Evolutionary conservation across 257 asterid species (phyloP).

Genomic region (Solanum okadae): DNA sequence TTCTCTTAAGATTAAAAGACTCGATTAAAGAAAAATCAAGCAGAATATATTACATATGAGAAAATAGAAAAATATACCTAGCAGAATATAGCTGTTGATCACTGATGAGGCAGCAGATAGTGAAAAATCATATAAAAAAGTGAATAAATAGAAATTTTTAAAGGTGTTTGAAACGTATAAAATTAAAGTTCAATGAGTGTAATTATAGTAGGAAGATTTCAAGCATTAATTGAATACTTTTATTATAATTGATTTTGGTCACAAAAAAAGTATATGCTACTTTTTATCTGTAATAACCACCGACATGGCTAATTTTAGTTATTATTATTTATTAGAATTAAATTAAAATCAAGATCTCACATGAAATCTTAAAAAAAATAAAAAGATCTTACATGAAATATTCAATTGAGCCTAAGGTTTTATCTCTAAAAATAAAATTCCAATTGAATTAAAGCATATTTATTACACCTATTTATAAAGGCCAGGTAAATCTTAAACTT

Average conservation of each 20-base stretch:
- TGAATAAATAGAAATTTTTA: not conserved
- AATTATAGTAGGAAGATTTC: not conserved
- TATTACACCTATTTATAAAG: not conserved
- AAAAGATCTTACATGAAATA: no score
- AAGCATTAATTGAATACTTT: not conserved
- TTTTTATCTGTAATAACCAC: not conserved
- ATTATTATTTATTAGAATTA: not conserved
- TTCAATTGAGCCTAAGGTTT: not conserved
- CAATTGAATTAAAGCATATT: not conserved
- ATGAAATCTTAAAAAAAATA: not conserved
- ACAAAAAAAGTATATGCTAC: not conserved
- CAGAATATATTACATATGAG: no score
- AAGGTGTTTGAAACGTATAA: not conserved
- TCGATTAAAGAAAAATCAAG: fast-evolving
- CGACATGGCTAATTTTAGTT: not conserved
- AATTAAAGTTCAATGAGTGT: not conserved
- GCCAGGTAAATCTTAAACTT: not conserved
- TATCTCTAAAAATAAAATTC: not conserved
- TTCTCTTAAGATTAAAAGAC: not conserved
- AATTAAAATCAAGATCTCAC: not conserved
- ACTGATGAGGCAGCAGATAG: not conserved
- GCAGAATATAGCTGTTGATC: not conserved
- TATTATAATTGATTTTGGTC: not conserved
- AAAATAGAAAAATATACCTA: not conserved
- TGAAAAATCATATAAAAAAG: not conserved